Conservation (phyloP, 192 early-diverging fungal species). For the Backusella luteola region DNA sequence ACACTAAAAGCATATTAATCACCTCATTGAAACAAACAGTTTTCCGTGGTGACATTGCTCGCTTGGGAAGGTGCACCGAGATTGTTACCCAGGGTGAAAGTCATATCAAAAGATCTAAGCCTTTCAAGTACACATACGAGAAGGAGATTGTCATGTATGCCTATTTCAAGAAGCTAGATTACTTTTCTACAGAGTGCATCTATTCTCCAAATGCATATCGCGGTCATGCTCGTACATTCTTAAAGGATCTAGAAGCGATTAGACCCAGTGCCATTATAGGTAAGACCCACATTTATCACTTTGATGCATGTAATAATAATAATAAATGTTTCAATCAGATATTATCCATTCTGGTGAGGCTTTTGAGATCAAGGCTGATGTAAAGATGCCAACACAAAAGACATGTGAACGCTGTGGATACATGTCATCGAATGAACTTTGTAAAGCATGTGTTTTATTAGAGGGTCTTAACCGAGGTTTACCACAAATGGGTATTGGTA, state of each 20-base stretch:
- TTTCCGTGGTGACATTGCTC: slow-evolving; percentile 90
- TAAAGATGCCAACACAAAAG: slow-evolving; percentile 61
- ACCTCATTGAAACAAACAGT: slow-evolving; percentile 49
- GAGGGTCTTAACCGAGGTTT: slow-evolving; percentile 91
- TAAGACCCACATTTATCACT: slow-evolving; percentile 19
- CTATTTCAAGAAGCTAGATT: slow-evolving; percentile 94
- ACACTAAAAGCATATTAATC: background rate
- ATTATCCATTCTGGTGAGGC: slow-evolving; percentile 96
- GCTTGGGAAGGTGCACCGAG: slow-evolving; percentile 89
- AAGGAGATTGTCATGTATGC: slow-evolving; percentile 99
- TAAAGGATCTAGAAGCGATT: slow-evolving; percentile 93
- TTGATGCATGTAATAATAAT: background rate
- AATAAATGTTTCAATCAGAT: slow-evolving; percentile 47
- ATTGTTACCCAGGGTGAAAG: slow-evolving; percentile 82
- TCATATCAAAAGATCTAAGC: slow-evolving; percentile 86
- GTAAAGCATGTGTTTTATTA: slow-evolving; percentile 92
- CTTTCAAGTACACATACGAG: slow-evolving; percentile 99
- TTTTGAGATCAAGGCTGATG: slow-evolving; percentile 64
- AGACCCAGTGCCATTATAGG: slow-evolving; percentile 86
- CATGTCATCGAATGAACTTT: slow-evolving; percentile 87
- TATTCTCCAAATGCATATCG: slow-evolving; percentile 98
- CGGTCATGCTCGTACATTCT: slow-evolving; percentile 89
- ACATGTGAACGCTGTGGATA: slow-evolving; percentile 91
- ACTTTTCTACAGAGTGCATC: slow-evolving; percentile 98
- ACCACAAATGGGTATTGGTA: slow-evolving; percentile 68